Conservation (phyloP, 805 yeast genomes). For the Wickerhamomyces chaumierensis region DNA sequence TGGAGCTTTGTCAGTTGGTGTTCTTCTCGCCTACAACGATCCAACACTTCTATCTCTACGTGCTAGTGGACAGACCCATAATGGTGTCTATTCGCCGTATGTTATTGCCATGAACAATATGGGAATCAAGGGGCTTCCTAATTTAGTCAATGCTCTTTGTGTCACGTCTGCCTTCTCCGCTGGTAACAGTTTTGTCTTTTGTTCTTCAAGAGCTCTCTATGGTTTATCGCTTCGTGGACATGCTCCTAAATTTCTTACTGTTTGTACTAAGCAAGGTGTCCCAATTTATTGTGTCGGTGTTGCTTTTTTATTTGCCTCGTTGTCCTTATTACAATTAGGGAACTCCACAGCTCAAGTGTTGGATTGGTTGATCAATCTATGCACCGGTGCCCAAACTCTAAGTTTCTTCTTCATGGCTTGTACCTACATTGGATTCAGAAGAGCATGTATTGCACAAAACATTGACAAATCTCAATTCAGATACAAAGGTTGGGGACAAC, state of each 20-base stretch:
- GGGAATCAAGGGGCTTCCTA: conserved; percentile 36
- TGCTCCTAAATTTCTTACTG: conserved; percentile 48
- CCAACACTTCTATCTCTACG: conserved; percentile 34
- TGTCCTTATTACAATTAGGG: conserved; percentile 56
- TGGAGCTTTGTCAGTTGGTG: conserved; percentile 56
- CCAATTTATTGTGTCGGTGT: conserved; percentile 57
- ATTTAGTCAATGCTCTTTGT: conserved; percentile 38
- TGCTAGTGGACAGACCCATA: conserved; percentile 25
- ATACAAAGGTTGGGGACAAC: conserved; percentile 48
- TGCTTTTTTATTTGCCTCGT: conserved; percentile 43
- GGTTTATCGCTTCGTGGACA: conserved; percentile 41
- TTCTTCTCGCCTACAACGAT: conserved; percentile 53
- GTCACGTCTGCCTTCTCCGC: conserved; percentile 47
- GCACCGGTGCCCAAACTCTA: conserved; percentile 57
- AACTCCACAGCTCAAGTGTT: conserved; percentile 50
- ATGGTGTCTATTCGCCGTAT: conserved; percentile 44
- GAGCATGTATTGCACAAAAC: conserved; percentile 45
- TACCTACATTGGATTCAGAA: conserved; percentile 51
- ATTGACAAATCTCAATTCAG: conserved; percentile 33
- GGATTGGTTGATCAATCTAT: conserved; percentile 61
- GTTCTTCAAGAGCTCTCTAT: conserved; percentile 46
- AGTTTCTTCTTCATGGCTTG: conserved; percentile 47
- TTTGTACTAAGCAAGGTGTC: conserved; percentile 53
- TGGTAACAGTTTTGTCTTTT: conserved; percentile 44
- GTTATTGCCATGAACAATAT: conserved; percentile 41